phyloP scores from a whole-genome alignment of 495 filamentous ascomycete genomes.

The Pyrenula aspistea region DNA sequence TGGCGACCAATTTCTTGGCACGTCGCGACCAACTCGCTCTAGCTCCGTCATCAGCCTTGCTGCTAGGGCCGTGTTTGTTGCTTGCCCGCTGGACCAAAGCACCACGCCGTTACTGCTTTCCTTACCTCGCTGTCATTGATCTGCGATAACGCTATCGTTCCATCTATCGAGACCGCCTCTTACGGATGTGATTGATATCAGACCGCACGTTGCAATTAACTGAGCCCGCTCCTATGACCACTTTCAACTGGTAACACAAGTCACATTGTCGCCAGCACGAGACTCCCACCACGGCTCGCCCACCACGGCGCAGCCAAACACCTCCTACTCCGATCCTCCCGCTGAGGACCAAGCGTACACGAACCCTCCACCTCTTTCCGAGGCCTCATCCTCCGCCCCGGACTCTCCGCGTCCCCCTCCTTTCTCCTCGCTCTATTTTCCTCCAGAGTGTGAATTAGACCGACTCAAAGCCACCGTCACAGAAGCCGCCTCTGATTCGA shows the following conservation, averaged over 20 bases:
- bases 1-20: too few species aligned
- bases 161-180: background rate
- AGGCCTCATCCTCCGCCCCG: slow-evolving; percentile 50
- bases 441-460: slow-evolving; percentile 26
- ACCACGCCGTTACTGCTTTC: background rate
- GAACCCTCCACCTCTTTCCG: slow-evolving; percentile 48
- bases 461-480: slow-evolving; percentile 39
- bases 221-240: background rate
- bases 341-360: slow-evolving; percentile 37
- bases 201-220: background rate
- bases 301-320: slow-evolving; percentile 47
- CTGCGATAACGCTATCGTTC: background rate
- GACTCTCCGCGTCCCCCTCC: slow-evolving; percentile 45
- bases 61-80: background rate
- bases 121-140: background rate
- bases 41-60: background rate
- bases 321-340: slow-evolving; percentile 27
- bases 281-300: slow-evolving; percentile 52
- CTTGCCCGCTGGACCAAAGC: background rate
- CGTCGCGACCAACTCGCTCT: too few species aligned
- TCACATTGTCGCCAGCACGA: slow-evolving; percentile 60
- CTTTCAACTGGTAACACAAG: slow-evolving; percentile 8
- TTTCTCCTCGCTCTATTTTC: slow-evolving; percentile 52
- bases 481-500: slow-evolving; percentile 43
- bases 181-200: background rate